Percentiles rank a stretch among this genome's conserved stretches.
Conservation (phyloP, 2,329 filamentous ascomycete species). For the Cercospora zeae-maydis region DNA sequence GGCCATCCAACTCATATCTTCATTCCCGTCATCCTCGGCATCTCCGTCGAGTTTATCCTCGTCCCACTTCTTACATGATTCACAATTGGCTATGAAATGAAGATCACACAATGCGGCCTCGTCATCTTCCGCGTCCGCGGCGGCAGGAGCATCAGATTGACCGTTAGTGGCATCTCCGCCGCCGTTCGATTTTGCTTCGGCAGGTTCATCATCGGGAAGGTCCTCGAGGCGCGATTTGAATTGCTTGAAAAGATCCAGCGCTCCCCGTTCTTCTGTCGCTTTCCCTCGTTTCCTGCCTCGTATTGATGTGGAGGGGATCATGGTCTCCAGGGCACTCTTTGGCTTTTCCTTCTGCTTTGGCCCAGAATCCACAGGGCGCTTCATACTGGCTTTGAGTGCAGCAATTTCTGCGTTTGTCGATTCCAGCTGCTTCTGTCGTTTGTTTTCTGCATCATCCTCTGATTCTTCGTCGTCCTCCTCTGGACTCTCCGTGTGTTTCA, state of each 20-base stretch:
- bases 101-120: constrained; percentile 81
- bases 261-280: constrained; percentile 51
- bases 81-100: constrained; percentile 93
- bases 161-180: constrained; percentile 9
- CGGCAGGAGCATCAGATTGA: constrained; percentile 8
- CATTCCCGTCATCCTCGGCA: constrained; percentile 46
- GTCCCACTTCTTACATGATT: constrained; percentile 86
- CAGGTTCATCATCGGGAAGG: constrained; percentile 22
- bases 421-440: constrained; percentile 48
- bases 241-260: constrained; percentile 68
- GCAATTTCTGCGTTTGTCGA: constrained; percentile 76
- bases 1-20: constrained; percentile 72
- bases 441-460: constrained; percentile 16
- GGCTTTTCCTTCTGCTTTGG: constrained; percentile 52
- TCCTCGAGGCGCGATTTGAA: constrained; percentile 74
- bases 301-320: constrained; percentile 70
- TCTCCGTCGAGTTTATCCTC: constrained; percentile 60
- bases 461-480: constrained; percentile 26
- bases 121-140: constrained; percentile 50
- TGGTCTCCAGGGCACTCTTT: constrained; percentile 65
- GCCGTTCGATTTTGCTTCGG: not conserved
- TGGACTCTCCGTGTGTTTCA: constrained; percentile 1
- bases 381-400: constrained; percentile 77
- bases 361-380: constrained; percentile 50
- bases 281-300: constrained; percentile 65